Conservation (phyloP, 495 filamentous ascomycete genomes). For the Bryoglossum gracile region DNA sequence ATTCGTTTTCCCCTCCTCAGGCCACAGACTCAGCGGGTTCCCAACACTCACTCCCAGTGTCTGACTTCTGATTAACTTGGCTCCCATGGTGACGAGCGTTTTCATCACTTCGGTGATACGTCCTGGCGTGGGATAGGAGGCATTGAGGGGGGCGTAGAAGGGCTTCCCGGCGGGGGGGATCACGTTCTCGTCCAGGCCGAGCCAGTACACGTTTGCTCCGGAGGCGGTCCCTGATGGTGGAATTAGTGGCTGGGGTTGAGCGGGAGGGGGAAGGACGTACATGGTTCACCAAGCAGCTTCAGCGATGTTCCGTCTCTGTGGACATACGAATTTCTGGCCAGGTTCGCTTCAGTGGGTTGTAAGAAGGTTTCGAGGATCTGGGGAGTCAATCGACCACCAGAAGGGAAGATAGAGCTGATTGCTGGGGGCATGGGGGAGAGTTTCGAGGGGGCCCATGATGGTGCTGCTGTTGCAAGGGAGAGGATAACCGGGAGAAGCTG, state of each 20-base stretch:
- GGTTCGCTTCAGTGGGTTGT: conserved; percentile 8
- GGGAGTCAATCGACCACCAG: conserved; percentile 7
- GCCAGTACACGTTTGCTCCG: conserved; percentile 51
- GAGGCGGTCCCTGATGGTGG: too few species aligned
- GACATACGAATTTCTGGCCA: conserved; percentile 26
- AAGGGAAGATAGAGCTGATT: conserved; percentile 6
- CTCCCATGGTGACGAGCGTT: conserved; percentile 42
- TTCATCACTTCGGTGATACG: conserved; percentile 48
- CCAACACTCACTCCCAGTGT: conserved; percentile 47
- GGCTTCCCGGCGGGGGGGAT: conserved; percentile 40
- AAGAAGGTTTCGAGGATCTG: conserved; percentile 16
- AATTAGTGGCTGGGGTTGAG: too few species aligned
- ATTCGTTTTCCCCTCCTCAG: conserved; percentile 37
- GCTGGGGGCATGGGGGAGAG: not conserved
- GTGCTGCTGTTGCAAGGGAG: conserved; percentile 16
- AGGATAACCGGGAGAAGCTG: conserved; percentile 7
- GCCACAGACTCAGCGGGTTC: conserved; percentile 45
- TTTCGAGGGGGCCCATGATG: conserved; percentile 12
- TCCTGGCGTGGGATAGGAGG: conserved; percentile 47
- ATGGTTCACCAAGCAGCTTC: conserved; percentile 35
- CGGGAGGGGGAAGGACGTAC: too few species aligned
- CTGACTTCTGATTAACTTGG: conserved; percentile 44
- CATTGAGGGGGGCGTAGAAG: conserved; percentile 40
- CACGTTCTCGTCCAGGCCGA: conserved; percentile 52
- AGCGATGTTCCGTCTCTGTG: conserved; percentile 36